Base-by-base conservation (phyloP, 306 rosid species). In the Pyrus communis region DNA sequence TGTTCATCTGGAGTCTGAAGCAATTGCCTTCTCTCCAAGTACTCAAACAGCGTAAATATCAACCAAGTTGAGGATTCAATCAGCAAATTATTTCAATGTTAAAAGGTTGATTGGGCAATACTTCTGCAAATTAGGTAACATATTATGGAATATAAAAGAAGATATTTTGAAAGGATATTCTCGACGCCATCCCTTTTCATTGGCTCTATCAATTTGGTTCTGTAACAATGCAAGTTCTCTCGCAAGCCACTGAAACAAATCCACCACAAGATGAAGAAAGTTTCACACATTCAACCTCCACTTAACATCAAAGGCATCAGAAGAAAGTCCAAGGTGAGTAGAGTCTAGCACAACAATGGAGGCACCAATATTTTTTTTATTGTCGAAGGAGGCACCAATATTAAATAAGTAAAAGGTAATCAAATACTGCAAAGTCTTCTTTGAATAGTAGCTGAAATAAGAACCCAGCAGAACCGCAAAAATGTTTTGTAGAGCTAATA, bases 141-240 rank as follows among this genome's bases (percentile, higher is more conserved):
- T 23, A 21, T 59, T 52, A 61, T 25, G 60, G 63, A 2, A 61
- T 13, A 21, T 43, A 12, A 58, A 58, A 31, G 59, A 68, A 78
- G 23, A 40, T 67, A 77, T 75, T 71, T 75, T 80, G 33, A 79
- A 85, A 93, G 98, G 98, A 93, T 93, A 93, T 93, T 93, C 98
- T 87, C 80, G 85, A 33, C 96, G 96, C 96, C 93, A 86, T 12
- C 98, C 98, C 88, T 90, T 93, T 70, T 93, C 98, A 77, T 91
- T 93, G 33, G 92, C 90, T 75, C 89, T 89, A 70, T 91, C 96
- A 68, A 90, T 93, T 35, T 81, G 92, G 77, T 88, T 87, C 78
- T 87, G 82, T 59, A 93, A 78, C 31, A 78, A 43, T 45, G 74
- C 62, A 30, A 93, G 85, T 84, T 90, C 97, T 76, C 85, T 85